Percentiles rank a stretch among this genome's conserved stretches.
Conservation (phyloP, 768 basidiomycete species). For the Infundibulicybe gibba region DNA sequence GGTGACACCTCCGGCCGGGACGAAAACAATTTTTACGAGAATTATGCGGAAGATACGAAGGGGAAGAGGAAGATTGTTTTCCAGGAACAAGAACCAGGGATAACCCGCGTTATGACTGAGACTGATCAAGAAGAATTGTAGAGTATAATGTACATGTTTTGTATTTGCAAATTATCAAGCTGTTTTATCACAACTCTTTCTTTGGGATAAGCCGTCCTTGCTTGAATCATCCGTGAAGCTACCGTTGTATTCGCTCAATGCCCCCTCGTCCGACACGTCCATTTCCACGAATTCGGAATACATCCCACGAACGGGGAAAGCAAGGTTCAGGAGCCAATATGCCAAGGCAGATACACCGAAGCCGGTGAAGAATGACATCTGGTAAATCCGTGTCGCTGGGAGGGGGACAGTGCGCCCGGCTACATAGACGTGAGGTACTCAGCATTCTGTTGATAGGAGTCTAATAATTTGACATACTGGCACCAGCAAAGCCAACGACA, state of each 20-base stretch:
- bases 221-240: background rate
- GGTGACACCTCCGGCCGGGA: constrained; percentile 36
- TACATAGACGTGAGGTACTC: constrained; percentile 11
- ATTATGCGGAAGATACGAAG: constrained; percentile 76
- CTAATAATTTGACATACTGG: constrained; percentile 38
- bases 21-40: constrained; percentile 83
- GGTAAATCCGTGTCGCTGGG: constrained; percentile 68
- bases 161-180: no score
- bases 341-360: constrained; percentile 64
- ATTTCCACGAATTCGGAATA: no score
- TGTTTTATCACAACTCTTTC: no score
- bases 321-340: constrained; percentile 56
- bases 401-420: constrained; percentile 61
- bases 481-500: constrained; percentile 77
- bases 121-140: background rate
- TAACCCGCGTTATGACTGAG: background rate
- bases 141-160: no score
- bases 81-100: background rate
- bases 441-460: background rate
- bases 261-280: no score
- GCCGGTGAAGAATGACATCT: constrained; percentile 84
- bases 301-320: constrained; percentile 55
- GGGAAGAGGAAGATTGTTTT: constrained; percentile 44
- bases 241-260: no score
- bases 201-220: no score